Conservation (phyloP, 257 asterid genomes). For the Voacanga thouarsii region DNA sequence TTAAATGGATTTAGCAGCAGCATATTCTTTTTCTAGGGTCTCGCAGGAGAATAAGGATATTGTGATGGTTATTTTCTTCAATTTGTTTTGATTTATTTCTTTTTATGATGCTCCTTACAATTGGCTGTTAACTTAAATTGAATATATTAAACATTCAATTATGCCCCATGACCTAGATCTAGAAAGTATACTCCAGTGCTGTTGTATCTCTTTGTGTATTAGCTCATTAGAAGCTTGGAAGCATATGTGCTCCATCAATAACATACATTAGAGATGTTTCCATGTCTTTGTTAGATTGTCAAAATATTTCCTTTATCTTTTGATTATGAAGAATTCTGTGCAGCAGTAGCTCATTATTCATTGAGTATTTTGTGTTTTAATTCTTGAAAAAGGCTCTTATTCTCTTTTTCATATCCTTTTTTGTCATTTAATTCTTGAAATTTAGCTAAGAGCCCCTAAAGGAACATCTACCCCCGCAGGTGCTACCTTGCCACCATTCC, state of each 20-base stretch:
- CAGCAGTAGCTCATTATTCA: neutral
- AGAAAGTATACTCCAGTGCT: neutral
- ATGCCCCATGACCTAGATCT: neutral
- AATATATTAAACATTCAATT: neutral
- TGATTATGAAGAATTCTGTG: neutral
- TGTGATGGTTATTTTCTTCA: neutral
- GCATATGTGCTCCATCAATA: neutral
- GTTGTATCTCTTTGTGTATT: no score
- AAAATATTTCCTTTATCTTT: neutral
- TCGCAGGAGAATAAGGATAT: neutral
- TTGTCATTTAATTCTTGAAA: constrained; percentile 14
- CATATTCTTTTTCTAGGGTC: neutral
- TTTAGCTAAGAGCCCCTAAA: constrained; percentile 42
- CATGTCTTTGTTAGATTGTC: neutral
- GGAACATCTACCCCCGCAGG: constrained; percentile 49
- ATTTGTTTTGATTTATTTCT: neutral
- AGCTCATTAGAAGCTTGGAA: no score
- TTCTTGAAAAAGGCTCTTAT: neutral
- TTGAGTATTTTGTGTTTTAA: neutral
- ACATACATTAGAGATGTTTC: neutral
- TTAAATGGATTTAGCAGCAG: neutral
- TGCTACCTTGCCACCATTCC: constrained; percentile 39
- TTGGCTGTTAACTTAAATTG: neutral
- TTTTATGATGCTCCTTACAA: no score
- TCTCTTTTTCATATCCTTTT: neutral